A percentile compares a stretch with the other conserved stretches of the same genome.
Conservation (phyloP, 805 yeast species). For the Candida pini region DNA sequence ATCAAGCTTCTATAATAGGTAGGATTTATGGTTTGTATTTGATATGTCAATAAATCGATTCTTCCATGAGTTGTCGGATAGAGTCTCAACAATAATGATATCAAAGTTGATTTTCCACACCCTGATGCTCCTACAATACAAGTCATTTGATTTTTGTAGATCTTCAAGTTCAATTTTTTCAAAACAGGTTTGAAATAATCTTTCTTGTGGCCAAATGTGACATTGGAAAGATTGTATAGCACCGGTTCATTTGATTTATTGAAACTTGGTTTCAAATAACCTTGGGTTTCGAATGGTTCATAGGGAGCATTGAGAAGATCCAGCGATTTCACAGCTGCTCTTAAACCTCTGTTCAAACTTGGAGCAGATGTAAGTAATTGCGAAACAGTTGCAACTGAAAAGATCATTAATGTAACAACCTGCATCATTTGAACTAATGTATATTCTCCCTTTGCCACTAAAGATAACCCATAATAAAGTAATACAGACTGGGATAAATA, state of each 20-base stretch:
- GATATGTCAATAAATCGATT: constrained; percentile 37
- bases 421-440: constrained; percentile 53
- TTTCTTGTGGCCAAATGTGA: constrained; percentile 45
- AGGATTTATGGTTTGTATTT: constrained; percentile 41
- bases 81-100: constrained; percentile 50
- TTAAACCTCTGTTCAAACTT: constrained; percentile 70
- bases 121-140: constrained; percentile 88
- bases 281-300: constrained; percentile 33
- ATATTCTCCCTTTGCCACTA: constrained; percentile 59
- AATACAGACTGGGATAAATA: constrained; percentile 64
- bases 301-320: constrained; percentile 32
- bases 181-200: constrained; percentile 27
- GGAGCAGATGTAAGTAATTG: constrained; percentile 64
- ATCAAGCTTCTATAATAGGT: constrained; percentile 46
- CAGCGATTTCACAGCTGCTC: constrained; percentile 56
- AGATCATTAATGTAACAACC: constrained; percentile 66
- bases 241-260: constrained; percentile 1
- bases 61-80: constrained; percentile 35
- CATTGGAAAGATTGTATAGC: constrained; percentile 37
- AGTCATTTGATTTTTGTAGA: constrained; percentile 44
- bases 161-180: constrained; percentile 34
- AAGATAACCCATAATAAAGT: constrained; percentile 71
- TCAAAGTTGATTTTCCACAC: constrained; percentile 81
- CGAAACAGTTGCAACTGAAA: constrained; percentile 64
- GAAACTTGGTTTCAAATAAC: constrained; percentile 27